These are phyloP conservation scores for Nigrospora sphaerica DNA, from an alignment of 2,329 filamentous ascomycete genomes.

Conservation along the genomic window DNA sequence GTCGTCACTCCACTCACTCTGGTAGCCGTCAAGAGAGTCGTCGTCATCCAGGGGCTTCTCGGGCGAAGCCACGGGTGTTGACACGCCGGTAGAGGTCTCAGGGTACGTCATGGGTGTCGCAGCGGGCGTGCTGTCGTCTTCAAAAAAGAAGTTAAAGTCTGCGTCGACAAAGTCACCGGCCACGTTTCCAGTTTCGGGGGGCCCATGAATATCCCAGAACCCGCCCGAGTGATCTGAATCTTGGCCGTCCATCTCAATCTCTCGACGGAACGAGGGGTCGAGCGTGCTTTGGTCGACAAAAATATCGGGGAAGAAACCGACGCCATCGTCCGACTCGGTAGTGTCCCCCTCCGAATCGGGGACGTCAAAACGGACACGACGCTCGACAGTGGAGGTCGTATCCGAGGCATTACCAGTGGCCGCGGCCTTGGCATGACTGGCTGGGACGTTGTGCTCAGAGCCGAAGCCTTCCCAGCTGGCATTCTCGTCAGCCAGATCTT, in stretches of 20 bases:
- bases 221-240: slow-evolving; percentile 51
- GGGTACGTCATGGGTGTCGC: slow-evolving; percentile 32
- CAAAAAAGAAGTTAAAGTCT: slow-evolving; percentile 30
- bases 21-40: slow-evolving; percentile 48
- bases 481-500: slow-evolving; percentile 31
- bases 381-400: slow-evolving; percentile 26
- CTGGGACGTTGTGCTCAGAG: slow-evolving; percentile 33
- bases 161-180: slow-evolving; percentile 15
- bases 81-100: slow-evolving; percentile 21
- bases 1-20: slow-evolving; percentile 41
- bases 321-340: slow-evolving; percentile 56
- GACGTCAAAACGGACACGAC: slow-evolving; percentile 69
- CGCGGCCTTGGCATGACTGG: slow-evolving; percentile 32
- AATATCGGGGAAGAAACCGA: slow-evolving; percentile 64
- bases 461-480: slow-evolving; percentile 50
- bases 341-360: slow-evolving; percentile 61
- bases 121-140: slow-evolving; percentile 32
- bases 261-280: slow-evolving; percentile 63
- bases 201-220: slow-evolving; percentile 56
- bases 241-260: slow-evolving; percentile 64
- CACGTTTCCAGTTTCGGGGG: slow-evolving; percentile 29
- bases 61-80: slow-evolving; percentile 23
- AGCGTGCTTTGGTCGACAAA: slow-evolving; percentile 70
- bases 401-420: slow-evolving; percentile 16
- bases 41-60: slow-evolving; percentile 22